Evolutionary conservation across 1,284 basidiomycete species (phyloP).

Genomic region (Cystobasidium pallidum): DNA sequence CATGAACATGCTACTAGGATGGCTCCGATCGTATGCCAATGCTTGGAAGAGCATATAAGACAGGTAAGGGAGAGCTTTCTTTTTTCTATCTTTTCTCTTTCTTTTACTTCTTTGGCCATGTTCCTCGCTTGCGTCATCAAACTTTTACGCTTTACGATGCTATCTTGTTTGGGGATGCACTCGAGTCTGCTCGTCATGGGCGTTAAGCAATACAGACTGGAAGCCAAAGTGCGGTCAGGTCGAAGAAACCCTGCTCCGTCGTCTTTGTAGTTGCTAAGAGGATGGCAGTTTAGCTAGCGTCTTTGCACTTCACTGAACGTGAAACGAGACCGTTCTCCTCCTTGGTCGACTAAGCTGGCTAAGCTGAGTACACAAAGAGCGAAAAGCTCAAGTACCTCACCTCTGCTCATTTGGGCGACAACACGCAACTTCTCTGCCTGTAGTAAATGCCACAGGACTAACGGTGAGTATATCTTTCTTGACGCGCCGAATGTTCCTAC

Average conservation of each 20-base stretch:
- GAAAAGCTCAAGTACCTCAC: slow-evolving; percentile 1
- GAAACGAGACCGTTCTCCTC: not conserved
- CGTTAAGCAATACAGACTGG: not conserved
- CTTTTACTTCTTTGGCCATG: slow-evolving; percentile 1
- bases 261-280: too few species aligned
- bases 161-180: too few species aligned
- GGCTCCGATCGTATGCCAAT: slow-evolving; percentile 81
- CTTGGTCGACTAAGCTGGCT: not conserved
- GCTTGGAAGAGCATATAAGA: slow-evolving; percentile 83
- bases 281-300: too few species aligned
- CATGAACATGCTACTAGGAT: slow-evolving; percentile 76
- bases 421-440: not conserved
- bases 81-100: not conserved
- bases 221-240: not conserved
- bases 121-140: not conserved
- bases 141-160: not conserved
- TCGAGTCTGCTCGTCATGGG: not conserved
- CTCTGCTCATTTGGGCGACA: not conserved
- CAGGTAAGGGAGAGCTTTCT: slow-evolving; percentile 56
- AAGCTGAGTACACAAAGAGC: not conserved
- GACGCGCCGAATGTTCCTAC: not conserved
- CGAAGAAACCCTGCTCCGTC: too few species aligned
- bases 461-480: not conserved
- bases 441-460: slow-evolving; percentile 5
- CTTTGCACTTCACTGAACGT: slow-evolving; percentile 16